Evolutionary conservation across 2,329 filamentous ascomycete genomes (phyloP).

Genomic region (Phyllosticta paracitricarpa): DNA sequence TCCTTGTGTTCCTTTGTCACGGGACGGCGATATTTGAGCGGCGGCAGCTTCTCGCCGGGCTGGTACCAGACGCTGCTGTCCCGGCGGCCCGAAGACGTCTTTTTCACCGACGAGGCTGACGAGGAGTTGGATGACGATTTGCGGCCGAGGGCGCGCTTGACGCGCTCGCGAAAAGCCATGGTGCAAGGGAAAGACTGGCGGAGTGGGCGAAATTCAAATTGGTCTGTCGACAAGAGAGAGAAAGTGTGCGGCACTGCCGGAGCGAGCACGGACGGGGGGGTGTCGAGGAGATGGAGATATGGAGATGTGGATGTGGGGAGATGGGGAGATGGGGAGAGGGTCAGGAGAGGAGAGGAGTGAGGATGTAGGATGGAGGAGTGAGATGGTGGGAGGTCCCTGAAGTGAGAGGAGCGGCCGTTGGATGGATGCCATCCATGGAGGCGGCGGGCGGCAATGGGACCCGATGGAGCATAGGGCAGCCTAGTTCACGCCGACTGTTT

Average conservation of each 20-base stretch:
- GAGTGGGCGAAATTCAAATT: slow-evolving; percentile 1
- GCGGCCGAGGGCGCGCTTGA: slow-evolving; percentile 35
- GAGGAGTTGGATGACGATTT: slow-evolving; percentile 18
- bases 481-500: neutral
- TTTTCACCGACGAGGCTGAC: slow-evolving; percentile 18
- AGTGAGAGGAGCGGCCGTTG: neutral
- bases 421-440: slow-evolving; percentile 3
- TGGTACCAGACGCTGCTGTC: slow-evolving; percentile 38
- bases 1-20: slow-evolving; percentile 42
- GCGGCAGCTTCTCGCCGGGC: slow-evolving; percentile 42
- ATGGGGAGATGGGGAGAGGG: neutral
- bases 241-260: neutral
- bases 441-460: neutral
- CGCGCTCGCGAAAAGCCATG: slow-evolving; percentile 39
- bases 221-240: neutral
- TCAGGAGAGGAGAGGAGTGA: neutral
- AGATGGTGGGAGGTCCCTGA: neutral
- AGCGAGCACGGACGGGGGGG: neutral
- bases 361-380: neutral
- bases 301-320: neutral
- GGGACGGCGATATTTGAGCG: slow-evolving; percentile 39
- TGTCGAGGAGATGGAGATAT: neutral
- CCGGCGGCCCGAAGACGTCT: slow-evolving; percentile 25
- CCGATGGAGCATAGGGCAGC: neutral
- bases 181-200: slow-evolving; percentile 9